These are phyloP conservation scores for Fusarium sp. DNA, from an alignment of 2,329 filamentous ascomycete genomes.

Conservation along the genomic window DNA sequence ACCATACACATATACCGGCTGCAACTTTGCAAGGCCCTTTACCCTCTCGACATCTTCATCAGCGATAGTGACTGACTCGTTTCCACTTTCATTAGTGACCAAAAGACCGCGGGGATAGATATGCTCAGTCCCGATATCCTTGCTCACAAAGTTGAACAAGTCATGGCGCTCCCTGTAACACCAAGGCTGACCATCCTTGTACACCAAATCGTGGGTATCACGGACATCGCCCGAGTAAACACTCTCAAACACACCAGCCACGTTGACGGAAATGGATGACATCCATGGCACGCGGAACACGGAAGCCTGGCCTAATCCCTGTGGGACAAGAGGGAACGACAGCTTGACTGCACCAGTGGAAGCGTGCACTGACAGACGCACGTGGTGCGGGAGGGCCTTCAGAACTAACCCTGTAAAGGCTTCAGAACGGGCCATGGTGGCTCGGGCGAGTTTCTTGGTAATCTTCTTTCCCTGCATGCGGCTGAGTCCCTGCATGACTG, in stretches of 20 bases:
- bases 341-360: conserved; percentile 12
- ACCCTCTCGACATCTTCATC: conserved; percentile 4
- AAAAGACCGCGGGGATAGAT: conserved; percentile 10
- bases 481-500: conserved; percentile 7
- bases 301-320: conserved; percentile 1
- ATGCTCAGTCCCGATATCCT: conserved; percentile 1
- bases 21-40: neutral
- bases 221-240: conserved; percentile 11
- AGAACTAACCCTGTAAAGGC: conserved; percentile 10
- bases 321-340: conserved; percentile 8
- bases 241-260: conserved; percentile 9
- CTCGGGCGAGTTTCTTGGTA: conserved; percentile 13
- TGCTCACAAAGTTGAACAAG: conserved; percentile 2
- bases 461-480: conserved; percentile 16
- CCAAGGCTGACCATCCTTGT: conserved; percentile 14
- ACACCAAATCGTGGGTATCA: conserved; percentile 8
- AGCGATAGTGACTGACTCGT: neutral
- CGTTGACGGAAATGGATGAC: conserved; percentile 16
- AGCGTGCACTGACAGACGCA: conserved; percentile 10
- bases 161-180: conserved; percentile 6
- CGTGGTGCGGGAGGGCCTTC: conserved; percentile 4
- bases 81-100: neutral
- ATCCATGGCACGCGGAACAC: conserved; percentile 14
- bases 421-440: conserved; percentile 11
- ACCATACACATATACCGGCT: conserved; percentile 5